These are phyloP conservation scores for Neurospora hispaniola DNA, from an alignment of 495 filamentous ascomycete genomes.

Conservation along the genomic window DNA sequence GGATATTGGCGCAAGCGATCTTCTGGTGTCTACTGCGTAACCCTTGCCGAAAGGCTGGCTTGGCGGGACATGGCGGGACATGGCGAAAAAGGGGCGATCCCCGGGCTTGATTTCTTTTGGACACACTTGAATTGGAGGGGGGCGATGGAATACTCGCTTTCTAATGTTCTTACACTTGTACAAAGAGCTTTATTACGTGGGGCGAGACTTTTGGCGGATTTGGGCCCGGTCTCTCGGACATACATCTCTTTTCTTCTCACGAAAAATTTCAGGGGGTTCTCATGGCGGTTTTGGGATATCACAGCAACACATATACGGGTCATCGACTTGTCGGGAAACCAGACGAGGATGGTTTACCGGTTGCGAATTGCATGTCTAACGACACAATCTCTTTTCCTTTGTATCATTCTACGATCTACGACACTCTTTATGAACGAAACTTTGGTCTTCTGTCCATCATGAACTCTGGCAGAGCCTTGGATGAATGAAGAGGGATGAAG, in stretches of 20 bases:
- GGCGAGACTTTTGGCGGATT: neutral
- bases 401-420: neutral
- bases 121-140: slow-evolving; percentile 2
- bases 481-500: neutral
- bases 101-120: slow-evolving; percentile 7
- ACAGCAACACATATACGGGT: neutral
- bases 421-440: neutral
- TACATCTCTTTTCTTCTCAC: neutral
- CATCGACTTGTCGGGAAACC: neutral
- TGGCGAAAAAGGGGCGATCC: slow-evolving; percentile 11
- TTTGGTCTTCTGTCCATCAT: neutral
- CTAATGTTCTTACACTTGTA: neutral
- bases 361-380: neutral
- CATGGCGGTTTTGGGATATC: neutral
- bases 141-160: neutral
- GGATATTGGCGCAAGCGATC: slow-evolving; percentile 15
- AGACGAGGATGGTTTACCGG: neutral
- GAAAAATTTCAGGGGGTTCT: neutral
- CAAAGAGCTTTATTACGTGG: neutral
- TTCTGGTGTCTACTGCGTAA: slow-evolving; percentile 14
- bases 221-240: neutral
- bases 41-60: slow-evolving; percentile 14
- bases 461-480: neutral
- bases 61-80: slow-evolving; percentile 6
- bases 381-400: neutral